Base-by-base conservation (phyloP, 2,329 filamentous ascomycete genomes). In the Trichoderma lentiforme region DNA sequence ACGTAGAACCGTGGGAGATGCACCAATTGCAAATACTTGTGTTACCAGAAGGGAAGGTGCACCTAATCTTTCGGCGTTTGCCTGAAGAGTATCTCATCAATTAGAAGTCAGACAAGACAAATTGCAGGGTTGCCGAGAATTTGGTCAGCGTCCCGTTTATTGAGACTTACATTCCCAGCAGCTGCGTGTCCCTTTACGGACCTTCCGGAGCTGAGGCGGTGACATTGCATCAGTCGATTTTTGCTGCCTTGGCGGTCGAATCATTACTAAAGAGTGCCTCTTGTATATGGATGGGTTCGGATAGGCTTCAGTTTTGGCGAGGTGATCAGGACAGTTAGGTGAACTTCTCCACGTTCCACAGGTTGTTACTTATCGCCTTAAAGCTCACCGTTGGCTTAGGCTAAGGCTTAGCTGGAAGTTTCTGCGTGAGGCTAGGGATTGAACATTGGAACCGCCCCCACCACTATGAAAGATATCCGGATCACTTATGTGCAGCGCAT, bases 131-230 rank as follows among this genome's bases (percentile, higher is more conserved):
- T 30, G 36, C 14, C 9, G 53, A 53, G 18, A 61, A 4, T 12
- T 15, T 5, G 15, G 14, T 21, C 9, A 0, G 43, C n/a, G n/a
- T 51, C 26, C 6, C 18, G 12, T n/a, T 6, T 26, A 26, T 8
- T 18, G n/a, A 8, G 26, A 67, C 70, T 3, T 71, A 71, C 70
- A 71, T 71, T 71, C 62, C 70, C 70, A 71, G n/a, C 70, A 71
- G 36, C 70, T 71, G n/a, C 63, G 70, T 7, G 70, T 71, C 26
- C 70, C 70, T 28, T 71, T 71, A 39, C 70, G 70, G 39, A 69
- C 36, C 39, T 39, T 71, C 28, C 70, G 70, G 15, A 51, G 14
- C 51, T 53, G 39, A 21, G 30, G 62, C 36, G 51, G 15, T 12
- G 53, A 26, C 30, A 28, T 32, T 5, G 34, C 15, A 30, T 32